A percentile compares a stretch with the other conserved stretches of the same genome.
These are phyloP conservation scores for Jimgerdemannia flammicorona DNA, from an alignment of 192 early-diverging fungal genomes.

Conservation along the genomic window DNA sequence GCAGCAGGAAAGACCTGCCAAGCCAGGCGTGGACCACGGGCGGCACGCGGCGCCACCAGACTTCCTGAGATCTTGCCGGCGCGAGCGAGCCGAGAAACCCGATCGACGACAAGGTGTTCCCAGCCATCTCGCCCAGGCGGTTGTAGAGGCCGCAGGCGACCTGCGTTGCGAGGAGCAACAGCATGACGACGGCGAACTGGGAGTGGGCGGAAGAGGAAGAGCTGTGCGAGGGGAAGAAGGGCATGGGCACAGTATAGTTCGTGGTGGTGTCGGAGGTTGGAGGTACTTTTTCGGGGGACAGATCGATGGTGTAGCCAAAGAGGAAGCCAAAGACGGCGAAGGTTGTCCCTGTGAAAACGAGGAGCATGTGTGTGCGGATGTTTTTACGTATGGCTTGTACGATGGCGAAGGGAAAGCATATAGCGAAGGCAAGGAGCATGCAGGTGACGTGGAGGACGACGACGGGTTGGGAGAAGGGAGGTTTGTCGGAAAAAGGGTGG, in stretches of 20 bases:
- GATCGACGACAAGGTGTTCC: neutral
- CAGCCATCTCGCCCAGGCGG: slow-evolving; percentile 14
- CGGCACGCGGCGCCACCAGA: slow-evolving; percentile 1
- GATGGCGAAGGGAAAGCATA: slow-evolving; percentile 34
- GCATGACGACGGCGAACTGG: slow-evolving; percentile 20
- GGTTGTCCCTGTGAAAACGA: neutral
- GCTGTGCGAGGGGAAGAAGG: neutral
- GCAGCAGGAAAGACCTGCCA: slow-evolving; percentile 19
- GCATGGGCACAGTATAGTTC: slow-evolving; percentile 17
- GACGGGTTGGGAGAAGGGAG: slow-evolving; percentile 31
- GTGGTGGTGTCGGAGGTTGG: slow-evolving; percentile 21
- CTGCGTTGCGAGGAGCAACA: slow-evolving; percentile 24
- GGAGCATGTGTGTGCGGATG: neutral
- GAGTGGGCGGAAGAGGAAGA: slow-evolving; percentile 27
- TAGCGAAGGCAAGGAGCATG: slow-evolving; percentile 35
- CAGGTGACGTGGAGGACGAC: slow-evolving; percentile 41
- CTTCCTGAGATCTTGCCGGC: slow-evolving; percentile 17
- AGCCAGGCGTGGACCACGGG: slow-evolving; percentile 25
- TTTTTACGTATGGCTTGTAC: slow-evolving; percentile 22
- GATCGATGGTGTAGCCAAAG: neutral
- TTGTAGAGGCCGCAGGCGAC: slow-evolving; percentile 32
- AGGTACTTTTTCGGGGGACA: neutral
- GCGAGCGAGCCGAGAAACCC: slow-evolving; percentile 4
- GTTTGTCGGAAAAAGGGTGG: slow-evolving; percentile 13
- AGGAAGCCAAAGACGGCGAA: slow-evolving; percentile 12